Evolutionary conservation across 345 rosid species (phyloP), one percentile per base, ranked within the genome.

Genomic region (Corymbia maculata): DNA sequence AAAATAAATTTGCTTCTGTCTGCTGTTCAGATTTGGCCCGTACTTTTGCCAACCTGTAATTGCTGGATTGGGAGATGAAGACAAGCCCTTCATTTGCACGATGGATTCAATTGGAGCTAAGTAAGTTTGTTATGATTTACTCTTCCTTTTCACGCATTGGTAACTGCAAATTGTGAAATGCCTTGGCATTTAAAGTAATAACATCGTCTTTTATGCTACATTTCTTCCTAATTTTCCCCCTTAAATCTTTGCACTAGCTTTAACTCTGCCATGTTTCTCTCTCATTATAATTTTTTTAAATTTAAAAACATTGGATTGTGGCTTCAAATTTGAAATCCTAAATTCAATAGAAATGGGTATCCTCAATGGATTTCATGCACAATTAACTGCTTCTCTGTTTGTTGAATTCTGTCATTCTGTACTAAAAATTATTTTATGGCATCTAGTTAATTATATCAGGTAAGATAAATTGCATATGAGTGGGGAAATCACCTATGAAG

Each of bases 71-170:
- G 94, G 98, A 86, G 99, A 94, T 66, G 99, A 97, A 87, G 95
- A 96, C 92, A 96, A 96, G 92, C 99, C 99, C 53, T 98, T 98
- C 90, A 97, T 98, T 87, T 98, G 99, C 92, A 98, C 99, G 24
- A 96, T 96, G 99, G 99, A 98, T 91, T 96, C 97, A 2, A n/a
- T 84, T 91, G 99, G 99, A 89, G 99, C 98, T 86, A 97, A 97
- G 99, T 98, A 94, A 85, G 97, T 91, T 91, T 68, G 51, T 75
- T 36, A 42, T 7, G 8, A 13, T 75, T 75, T 36, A 42, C 82
- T 75, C 82, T 42, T 75, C 82, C 9, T 75, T 75, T 42, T 9
- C 82, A n/a, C 8, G 14, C 28, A 75, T 42, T 36, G 28, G 28
- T 42, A 0, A 75, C 82, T 42, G 82, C 49, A 9, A 75, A 19